Conservation (phyloP, 495 filamentous ascomycete species). For the Umbilicaria muhlenbergii region DNA sequence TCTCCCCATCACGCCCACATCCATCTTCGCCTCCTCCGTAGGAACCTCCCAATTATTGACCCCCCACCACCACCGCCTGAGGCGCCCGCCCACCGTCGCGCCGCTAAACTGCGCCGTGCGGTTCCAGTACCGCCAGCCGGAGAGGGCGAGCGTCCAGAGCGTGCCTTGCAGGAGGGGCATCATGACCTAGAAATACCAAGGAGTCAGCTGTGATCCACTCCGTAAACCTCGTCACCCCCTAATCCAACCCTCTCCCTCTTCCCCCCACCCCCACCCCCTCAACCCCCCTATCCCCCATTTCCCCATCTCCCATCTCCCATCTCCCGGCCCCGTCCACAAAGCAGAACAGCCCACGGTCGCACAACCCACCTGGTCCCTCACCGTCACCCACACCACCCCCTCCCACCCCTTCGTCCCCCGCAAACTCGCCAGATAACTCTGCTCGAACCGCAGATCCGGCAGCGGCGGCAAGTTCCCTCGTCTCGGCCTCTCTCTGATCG, state of each 20-base stretch:
- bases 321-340: slow-evolving; percentile 2
- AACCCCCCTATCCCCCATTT: slow-evolving; percentile 1
- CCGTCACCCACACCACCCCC: slow-evolving; percentile 66
- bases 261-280: slow-evolving; percentile 14
- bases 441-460: slow-evolving; percentile 90
- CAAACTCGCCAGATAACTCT: slow-evolving; percentile 86
- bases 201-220: too few species aligned
- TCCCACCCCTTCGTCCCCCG: slow-evolving; percentile 59
- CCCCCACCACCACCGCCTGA: slow-evolving; percentile 79
- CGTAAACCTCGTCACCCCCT: not conserved
- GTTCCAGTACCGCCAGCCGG: slow-evolving; percentile 79
- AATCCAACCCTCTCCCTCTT: slow-evolving; percentile 3
- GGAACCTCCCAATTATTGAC: slow-evolving; percentile 75
- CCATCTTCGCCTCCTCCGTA: not conserved
- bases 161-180: slow-evolving; percentile 72
- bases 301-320: not conserved
- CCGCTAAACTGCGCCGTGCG: slow-evolving; percentile 52
- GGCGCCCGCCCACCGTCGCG: slow-evolving; percentile 47
- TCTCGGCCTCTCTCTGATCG: slow-evolving; percentile 37
- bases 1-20: slow-evolving; percentile 14
- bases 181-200: slow-evolving; percentile 52
- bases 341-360: slow-evolving; percentile 1
- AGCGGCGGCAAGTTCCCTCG: slow-evolving; percentile 56
- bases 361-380: slow-evolving; percentile 62
- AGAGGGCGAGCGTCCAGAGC: slow-evolving; percentile 63